phyloP scores from a whole-genome alignment of 129 eudicot genomes.

The Oenanthe sinensis region DNA sequence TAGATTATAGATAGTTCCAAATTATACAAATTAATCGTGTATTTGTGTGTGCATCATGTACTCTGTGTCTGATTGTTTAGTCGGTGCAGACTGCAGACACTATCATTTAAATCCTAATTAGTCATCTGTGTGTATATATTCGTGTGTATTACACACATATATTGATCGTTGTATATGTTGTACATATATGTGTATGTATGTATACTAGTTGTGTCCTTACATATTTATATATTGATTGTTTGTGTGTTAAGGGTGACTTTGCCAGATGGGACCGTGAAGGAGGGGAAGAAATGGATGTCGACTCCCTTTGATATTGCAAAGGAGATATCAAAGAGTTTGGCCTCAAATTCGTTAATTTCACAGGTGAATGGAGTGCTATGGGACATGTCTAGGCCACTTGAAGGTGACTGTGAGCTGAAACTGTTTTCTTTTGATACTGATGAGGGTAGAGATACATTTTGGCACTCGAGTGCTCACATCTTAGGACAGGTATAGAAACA shows the following conservation, averaged over 20 bases:
- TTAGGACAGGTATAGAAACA: constrained; percentile 53
- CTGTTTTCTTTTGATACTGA: constrained; percentile 64
- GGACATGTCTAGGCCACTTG: constrained; percentile 90
- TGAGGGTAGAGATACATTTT: constrained; percentile 81
- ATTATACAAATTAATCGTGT: no score
- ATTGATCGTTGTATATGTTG: no score
- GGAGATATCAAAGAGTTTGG: constrained; percentile 74
- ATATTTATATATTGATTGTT: background rate
- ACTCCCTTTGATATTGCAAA: constrained; percentile 81
- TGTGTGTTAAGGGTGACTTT: constrained; percentile 53
- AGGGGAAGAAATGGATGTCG: constrained; percentile 80
- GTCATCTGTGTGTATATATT: no score
- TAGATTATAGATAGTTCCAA: no score
- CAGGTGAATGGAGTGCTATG: constrained; percentile 74
- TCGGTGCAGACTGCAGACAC: no score
- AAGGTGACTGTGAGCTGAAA: constrained; percentile 68
- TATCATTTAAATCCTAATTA: background rate
- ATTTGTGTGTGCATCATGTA: background rate
- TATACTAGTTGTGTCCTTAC: background rate
- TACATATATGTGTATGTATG: no score
- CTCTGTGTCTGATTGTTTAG: background rate
- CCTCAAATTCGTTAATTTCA: constrained; percentile 65
- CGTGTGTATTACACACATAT: no score
- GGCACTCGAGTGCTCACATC: constrained; percentile 99
- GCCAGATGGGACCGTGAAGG: constrained; percentile 80